Conservation (phyloP, 495 filamentous ascomycete genomes). For the Tuber magnatum region DNA sequence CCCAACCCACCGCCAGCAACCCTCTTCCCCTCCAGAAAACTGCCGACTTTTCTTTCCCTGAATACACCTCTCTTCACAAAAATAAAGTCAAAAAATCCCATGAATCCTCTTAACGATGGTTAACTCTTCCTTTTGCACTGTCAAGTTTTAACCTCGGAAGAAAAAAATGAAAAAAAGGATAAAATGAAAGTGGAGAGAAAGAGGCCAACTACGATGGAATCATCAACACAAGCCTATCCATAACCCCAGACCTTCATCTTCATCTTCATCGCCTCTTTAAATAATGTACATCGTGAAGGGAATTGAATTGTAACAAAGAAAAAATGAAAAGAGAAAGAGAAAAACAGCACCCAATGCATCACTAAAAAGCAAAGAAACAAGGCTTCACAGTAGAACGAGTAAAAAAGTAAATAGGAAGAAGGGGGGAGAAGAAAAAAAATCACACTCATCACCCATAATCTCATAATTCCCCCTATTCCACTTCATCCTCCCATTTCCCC, state of each 20-base stretch:
- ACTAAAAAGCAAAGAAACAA: neutral
- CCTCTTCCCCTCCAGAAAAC: neutral
- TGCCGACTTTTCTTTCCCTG: neutral
- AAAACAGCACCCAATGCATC: neutral
- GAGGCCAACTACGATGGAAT: neutral
- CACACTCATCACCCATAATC: neutral
- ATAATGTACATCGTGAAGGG: neutral
- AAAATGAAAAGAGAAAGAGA: neutral
- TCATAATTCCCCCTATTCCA: neutral
- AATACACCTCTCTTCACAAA: neutral
- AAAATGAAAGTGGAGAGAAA: neutral
- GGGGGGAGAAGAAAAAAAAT: neutral
- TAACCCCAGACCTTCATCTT: neutral
- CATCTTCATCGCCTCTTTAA: neutral
- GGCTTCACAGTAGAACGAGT: neutral
- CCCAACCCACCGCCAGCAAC: neutral
- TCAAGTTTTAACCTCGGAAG: neutral
- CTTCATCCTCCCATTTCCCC: neutral
- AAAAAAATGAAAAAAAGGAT: neutral
- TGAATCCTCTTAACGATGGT: neutral
- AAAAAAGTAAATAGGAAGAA: neutral
- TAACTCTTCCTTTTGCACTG: neutral
- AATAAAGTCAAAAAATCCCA: neutral
- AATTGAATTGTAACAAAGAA: neutral
- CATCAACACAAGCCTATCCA: neutral